Conservation (phyloP, 768 basidiomycete genomes). For the Tricholoma saponaceum region DNA sequence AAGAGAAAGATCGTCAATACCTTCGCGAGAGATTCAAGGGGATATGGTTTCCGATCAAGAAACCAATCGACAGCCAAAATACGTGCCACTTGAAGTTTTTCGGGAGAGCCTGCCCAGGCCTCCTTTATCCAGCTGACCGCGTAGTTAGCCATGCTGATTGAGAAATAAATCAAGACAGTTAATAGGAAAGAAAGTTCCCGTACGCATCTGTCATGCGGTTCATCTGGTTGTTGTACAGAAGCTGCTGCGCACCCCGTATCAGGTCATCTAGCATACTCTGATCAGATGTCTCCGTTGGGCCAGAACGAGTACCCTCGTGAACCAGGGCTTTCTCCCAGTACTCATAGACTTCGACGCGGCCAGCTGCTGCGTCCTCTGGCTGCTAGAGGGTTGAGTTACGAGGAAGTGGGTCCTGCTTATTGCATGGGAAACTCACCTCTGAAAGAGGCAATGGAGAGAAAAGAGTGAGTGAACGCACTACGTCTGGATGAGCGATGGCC, state of each 20-base stretch:
- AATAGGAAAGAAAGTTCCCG: neutral
- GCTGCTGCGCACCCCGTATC: slow-evolving; percentile 12
- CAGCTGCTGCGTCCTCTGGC: slow-evolving; percentile 24
- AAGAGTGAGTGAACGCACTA: slow-evolving; percentile 29
- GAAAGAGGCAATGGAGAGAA: slow-evolving; percentile 30
- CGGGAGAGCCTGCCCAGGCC: slow-evolving; percentile 11
- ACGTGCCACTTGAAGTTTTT: slow-evolving; percentile 6
- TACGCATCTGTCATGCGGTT: slow-evolving; percentile 8
- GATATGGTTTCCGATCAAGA: slow-evolving; percentile 2
- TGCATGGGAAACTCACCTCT: slow-evolving; percentile 22
- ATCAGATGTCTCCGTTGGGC: slow-evolving; percentile 2
- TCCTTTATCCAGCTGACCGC: slow-evolving; percentile 8
- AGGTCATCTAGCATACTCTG: slow-evolving; percentile 17
- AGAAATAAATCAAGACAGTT: neutral
- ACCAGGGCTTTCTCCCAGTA: slow-evolving; percentile 19
- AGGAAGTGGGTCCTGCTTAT: neutral
- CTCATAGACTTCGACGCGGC: slow-evolving; percentile 23
- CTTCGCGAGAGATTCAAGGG: slow-evolving; percentile 6
- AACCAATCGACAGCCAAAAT: slow-evolving; percentile 9
- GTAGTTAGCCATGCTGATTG: slow-evolving; percentile 4
- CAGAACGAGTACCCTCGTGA: neutral
- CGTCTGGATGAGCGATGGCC: slow-evolving; percentile 25
- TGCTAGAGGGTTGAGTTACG: slow-evolving; percentile 3
- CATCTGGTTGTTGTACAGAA: slow-evolving; percentile 6
- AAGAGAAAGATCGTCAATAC: neutral